These are phyloP conservation scores for Voacanga thouarsii DNA, from an alignment of 257 asterid species.

Conservation along the genomic window DNA sequence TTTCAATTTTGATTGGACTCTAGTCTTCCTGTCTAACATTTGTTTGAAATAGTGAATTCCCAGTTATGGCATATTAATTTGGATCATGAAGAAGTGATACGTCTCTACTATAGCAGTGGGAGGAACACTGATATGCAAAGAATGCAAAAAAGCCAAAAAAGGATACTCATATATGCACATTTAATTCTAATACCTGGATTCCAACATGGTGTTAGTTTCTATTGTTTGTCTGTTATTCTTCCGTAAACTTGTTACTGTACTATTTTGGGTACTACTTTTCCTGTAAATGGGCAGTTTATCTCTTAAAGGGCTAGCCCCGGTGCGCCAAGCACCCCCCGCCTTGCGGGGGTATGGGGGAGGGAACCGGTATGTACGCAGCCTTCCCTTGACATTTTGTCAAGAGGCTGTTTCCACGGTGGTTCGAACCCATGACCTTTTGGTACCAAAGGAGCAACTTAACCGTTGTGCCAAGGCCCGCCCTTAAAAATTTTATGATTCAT, in stretches of 20 bases:
- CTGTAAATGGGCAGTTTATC: not conserved
- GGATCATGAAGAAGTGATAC: not conserved
- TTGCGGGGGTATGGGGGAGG: too few relatives aligned
- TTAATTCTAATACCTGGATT: not conserved
- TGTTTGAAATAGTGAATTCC: not conserved
- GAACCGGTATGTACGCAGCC: too few relatives aligned
- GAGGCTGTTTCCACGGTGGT: too few relatives aligned
- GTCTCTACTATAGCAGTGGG: not conserved
- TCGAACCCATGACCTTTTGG: too few relatives aligned
- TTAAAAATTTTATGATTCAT: not conserved
- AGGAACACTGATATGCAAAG: not conserved
- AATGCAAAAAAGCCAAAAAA: not conserved
- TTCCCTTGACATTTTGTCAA: too few relatives aligned
- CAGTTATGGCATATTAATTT: not conserved
- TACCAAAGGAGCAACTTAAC: too few relatives aligned
- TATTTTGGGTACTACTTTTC: not conserved
- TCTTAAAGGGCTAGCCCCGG: too few relatives aligned
- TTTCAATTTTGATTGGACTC: not conserved
- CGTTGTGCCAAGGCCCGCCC: too few relatives aligned
- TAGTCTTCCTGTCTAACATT: not conserved
- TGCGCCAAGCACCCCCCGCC: too few relatives aligned
- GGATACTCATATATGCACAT: not conserved
- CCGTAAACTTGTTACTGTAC: not conserved
- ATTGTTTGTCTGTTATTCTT: not conserved
- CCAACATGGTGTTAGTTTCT: not conserved